Evolutionary conservation across 768 basidiomycete species (phyloP).

Genomic region (Lyophyllum decastes): DNA sequence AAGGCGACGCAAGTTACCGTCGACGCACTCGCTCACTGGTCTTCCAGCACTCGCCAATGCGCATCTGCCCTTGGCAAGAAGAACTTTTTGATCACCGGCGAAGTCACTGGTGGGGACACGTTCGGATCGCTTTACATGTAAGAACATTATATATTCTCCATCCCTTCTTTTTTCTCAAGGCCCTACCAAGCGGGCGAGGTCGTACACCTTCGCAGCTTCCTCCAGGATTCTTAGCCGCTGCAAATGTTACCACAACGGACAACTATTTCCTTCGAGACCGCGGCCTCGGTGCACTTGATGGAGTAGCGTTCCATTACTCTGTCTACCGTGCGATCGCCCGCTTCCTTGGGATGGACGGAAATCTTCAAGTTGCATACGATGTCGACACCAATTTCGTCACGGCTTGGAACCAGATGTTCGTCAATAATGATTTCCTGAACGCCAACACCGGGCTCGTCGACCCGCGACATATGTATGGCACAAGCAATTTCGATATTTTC

Average conservation of each 20-base stretch:
- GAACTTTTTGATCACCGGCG: conserved; percentile 90
- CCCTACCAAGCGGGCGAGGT: conserved; percentile 71
- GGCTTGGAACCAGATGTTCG: conserved; percentile 91
- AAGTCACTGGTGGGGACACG: conserved; percentile 92
- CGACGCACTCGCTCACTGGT: conserved; percentile 77
- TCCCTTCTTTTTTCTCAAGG: neutral
- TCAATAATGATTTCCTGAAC: conserved; percentile 86
- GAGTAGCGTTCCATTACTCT: conserved; percentile 92
- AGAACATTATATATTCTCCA: conserved; percentile 25
- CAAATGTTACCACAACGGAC: conserved; percentile 60
- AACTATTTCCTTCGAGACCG: conserved; percentile 78
- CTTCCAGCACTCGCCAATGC: conserved; percentile 71
- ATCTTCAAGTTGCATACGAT: conserved; percentile 88
- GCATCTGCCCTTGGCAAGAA: conserved; percentile 72
- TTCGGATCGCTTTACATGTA: conserved; percentile 88
- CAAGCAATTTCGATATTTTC: conserved; percentile 95
- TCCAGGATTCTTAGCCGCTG: conserved; percentile 65
- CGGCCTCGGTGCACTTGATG: conserved; percentile 65
- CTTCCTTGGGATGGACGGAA: conserved; percentile 96
- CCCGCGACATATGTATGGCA: conserved; percentile 87
- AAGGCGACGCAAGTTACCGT: conserved; percentile 93
- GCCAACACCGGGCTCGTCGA: conserved; percentile 64
- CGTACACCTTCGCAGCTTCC: conserved; percentile 76
- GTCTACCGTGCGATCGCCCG: conserved; percentile 85
- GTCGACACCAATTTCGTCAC: conserved; percentile 80